phyloP scores from a whole-genome alignment of 75 land plant species.

The Sequoiadendron giganteum region DNA sequence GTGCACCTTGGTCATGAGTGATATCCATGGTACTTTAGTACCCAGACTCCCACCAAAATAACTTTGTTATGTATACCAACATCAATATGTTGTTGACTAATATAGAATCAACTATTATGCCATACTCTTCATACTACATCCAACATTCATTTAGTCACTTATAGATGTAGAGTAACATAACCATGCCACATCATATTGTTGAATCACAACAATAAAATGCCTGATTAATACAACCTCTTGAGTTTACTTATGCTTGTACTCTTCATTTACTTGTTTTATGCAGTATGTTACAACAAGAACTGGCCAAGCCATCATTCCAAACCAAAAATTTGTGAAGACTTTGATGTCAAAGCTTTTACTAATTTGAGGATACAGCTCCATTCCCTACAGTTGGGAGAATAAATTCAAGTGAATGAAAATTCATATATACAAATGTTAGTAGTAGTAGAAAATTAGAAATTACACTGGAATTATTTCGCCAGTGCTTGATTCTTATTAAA shows the following conservation, averaged over 20 bases:
- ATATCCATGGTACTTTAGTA: slow-evolving; percentile 98
- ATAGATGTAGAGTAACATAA: neutral
- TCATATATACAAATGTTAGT: neutral
- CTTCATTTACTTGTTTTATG: slow-evolving; percentile 77
- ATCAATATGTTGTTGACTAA: slow-evolving; percentile 79
- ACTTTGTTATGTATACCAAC: slow-evolving; percentile 92
- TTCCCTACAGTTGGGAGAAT: slow-evolving; percentile 61
- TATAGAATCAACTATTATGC: slow-evolving; percentile 85
- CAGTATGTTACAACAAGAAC: slow-evolving; percentile 92
- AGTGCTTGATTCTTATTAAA: neutral
- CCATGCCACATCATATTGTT: neutral
- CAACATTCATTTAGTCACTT: neutral
- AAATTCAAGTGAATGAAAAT: neutral
- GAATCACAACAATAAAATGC: neutral
- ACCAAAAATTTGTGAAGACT: slow-evolving; percentile 95
- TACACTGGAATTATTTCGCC: neutral
- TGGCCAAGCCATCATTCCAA: slow-evolving; percentile 99
- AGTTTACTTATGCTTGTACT: neutral
- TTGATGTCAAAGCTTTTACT: slow-evolving; percentile 93
- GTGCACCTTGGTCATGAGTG: slow-evolving; percentile 94
- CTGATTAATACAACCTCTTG: neutral
- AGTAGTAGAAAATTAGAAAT: neutral
- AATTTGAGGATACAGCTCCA: slow-evolving; percentile 97
- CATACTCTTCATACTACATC: slow-evolving; percentile 78
- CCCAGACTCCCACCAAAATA: slow-evolving; percentile 99